Base-by-base conservation (phyloP, 1,284 basidiomycete species). In the Ceraceosorus bombacis region DNA sequence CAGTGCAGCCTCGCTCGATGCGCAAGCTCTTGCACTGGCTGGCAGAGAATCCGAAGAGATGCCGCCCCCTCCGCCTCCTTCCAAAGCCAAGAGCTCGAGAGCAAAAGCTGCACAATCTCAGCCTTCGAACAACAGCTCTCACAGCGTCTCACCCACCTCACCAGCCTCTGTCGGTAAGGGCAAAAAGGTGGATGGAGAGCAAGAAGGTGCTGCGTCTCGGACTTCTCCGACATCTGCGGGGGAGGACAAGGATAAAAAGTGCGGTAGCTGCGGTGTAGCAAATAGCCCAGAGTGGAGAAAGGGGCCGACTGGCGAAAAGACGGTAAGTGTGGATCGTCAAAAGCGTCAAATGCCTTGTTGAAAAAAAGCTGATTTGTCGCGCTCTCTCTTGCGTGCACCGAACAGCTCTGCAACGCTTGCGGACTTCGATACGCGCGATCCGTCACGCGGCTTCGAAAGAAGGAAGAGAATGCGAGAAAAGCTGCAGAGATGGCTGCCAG, bases 281-380 rank as follows among this genome's bases (percentile, higher is more conserved):
- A 85, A 86, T 56, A 90, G 88, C 69, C 92, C 92, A 0, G 93
- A 96, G 78, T 96, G 92, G 92, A 82, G 92, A 71, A 91, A 94
- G 78, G 75, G 75, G 2, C 75, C 75, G 0, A 64, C 70, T 4
- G 75, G 75, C 5, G 68, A 71, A 61, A 77, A 77, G 61, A 73
- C 71, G 2, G 57, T 67, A 27, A 27, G 41, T 40, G 59, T 55
- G 10, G 4, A 13, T 36, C 36, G 6, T 36, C 58, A 49, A 12
- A 12, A 58, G 43, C 15, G 10, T 15, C 10, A 4, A 15, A 46
- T 10, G 4, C 43, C 9, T 15, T 15, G 1, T 4, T 46, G 43
- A 10, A 10, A 15, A 46, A 8, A n/a, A 46, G n/a, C n/a, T n/a
- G n/a, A n/a, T n/a, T n/a, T n/a, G n/a, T n/a, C n/a, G 27, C 27